Conservation (phyloP, 2,329 filamentous ascomycete species). For the Cyphellophora attinorum region DNA sequence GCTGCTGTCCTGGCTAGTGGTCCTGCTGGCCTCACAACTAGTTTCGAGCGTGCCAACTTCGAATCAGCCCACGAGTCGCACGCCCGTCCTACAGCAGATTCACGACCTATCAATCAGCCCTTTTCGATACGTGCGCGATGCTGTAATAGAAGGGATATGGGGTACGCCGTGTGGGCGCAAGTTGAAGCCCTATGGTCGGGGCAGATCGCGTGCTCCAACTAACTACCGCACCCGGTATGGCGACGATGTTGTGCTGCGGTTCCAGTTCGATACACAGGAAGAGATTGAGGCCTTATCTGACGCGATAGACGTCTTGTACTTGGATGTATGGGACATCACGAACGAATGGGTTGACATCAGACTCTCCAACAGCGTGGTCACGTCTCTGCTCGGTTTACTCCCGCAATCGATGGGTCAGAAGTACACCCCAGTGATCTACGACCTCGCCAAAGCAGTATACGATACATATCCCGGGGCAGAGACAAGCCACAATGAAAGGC, state of each 20-base stretch:
- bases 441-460: slow-evolving; percentile 68
- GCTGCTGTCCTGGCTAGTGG: too few relatives aligned
- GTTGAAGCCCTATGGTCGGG: slow-evolving; percentile 14
- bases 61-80: too few relatives aligned
- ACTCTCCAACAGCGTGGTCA: slow-evolving; percentile 61
- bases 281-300: slow-evolving; percentile 65
- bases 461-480: slow-evolving; percentile 54
- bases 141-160: slow-evolving; percentile 35
- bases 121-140: slow-evolving; percentile 26
- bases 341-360: slow-evolving; percentile 77
- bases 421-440: slow-evolving; percentile 67
- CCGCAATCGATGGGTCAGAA: slow-evolving; percentile 62
- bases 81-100: too few relatives aligned
- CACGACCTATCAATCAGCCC: slow-evolving; percentile 3
- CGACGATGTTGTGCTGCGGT: slow-evolving; percentile 79
- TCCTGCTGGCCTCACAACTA: too few relatives aligned
- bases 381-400: slow-evolving; percentile 68
- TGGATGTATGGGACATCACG: slow-evolving; percentile 86
- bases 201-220: slow-evolving; percentile 20
- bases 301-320: slow-evolving; percentile 63
- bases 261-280: slow-evolving; percentile 61
- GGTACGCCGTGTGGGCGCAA: slow-evolving; percentile 22
- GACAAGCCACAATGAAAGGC: neutral
- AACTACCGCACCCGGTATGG: slow-evolving; percentile 50
- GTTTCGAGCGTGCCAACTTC: too few relatives aligned